phyloP scores from a whole-genome alignment of 345 rosid species.

The Pugionium cornutum region DNA sequence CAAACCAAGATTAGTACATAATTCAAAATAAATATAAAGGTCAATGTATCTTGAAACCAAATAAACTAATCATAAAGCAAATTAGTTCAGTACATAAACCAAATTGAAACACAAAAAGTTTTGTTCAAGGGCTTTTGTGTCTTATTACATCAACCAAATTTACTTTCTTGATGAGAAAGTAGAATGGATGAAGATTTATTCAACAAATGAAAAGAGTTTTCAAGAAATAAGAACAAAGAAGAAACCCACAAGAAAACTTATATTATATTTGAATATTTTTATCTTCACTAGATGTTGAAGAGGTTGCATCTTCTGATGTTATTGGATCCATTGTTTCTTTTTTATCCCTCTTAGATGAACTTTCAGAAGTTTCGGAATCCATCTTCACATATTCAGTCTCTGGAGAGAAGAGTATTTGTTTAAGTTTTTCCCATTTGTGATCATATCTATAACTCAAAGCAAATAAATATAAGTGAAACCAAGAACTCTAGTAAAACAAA shows the following conservation, averaged over 20 bases:
- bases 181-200: constrained; percentile 5
- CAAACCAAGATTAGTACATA: too few relatives aligned
- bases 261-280: too few relatives aligned
- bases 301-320: not conserved
- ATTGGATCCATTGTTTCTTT: too few relatives aligned
- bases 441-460: not conserved
- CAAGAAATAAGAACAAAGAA: not conserved
- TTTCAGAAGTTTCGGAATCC: not conserved
- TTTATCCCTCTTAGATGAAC: not conserved
- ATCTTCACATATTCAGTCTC: not conserved
- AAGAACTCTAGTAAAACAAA: too few relatives aligned
- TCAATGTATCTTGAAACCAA: too few relatives aligned
- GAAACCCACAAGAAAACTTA: constrained; percentile 2
- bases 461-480: not conserved
- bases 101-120: not conserved
- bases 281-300: too few relatives aligned
- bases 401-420: not conserved
- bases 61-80: too few relatives aligned
- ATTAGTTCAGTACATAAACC: not conserved
- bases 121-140: not conserved
- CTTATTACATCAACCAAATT: constrained; percentile 1
- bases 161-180: constrained; percentile 2
- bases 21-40: too few relatives aligned
- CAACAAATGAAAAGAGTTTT: not conserved
- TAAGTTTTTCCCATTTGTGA: not conserved